phyloP scores from a whole-genome alignment of 2,329 filamentous ascomycete species.

The Fusarium solani-melongenae region DNA sequence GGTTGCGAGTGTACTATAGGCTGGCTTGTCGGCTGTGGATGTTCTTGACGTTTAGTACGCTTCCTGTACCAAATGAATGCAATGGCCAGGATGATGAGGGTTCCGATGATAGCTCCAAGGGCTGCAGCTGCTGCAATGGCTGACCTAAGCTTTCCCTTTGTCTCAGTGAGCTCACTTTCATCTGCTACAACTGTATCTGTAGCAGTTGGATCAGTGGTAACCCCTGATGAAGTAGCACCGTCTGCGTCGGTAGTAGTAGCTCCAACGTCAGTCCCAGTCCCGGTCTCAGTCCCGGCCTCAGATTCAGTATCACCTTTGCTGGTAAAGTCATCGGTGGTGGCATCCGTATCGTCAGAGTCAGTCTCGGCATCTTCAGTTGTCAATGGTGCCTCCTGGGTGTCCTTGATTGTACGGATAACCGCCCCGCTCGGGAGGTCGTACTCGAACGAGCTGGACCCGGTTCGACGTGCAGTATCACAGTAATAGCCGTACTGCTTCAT shows the following conservation, averaged over 20 bases:
- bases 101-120: neutral
- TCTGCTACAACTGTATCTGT: neutral
- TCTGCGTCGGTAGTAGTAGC: neutral
- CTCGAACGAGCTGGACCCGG: neutral
- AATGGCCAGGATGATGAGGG: neutral
- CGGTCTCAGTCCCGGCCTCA: neutral
- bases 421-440: neutral
- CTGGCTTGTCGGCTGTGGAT: neutral
- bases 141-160: neutral
- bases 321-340: neutral
- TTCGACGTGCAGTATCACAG: neutral
- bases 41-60: neutral
- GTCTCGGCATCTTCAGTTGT: neutral
- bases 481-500: slow-evolving; percentile 3
- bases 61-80: neutral
- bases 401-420: neutral
- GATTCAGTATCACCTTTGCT: neutral
- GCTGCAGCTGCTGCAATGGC: neutral
- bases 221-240: neutral
- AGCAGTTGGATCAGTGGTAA: neutral
- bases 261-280: neutral
- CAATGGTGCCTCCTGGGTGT: neutral
- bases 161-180: neutral
- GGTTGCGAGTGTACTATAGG: neutral
- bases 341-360: neutral